Base-by-base conservation (phyloP, 352 stramenopile species). In the Pythium volutum region DNA sequence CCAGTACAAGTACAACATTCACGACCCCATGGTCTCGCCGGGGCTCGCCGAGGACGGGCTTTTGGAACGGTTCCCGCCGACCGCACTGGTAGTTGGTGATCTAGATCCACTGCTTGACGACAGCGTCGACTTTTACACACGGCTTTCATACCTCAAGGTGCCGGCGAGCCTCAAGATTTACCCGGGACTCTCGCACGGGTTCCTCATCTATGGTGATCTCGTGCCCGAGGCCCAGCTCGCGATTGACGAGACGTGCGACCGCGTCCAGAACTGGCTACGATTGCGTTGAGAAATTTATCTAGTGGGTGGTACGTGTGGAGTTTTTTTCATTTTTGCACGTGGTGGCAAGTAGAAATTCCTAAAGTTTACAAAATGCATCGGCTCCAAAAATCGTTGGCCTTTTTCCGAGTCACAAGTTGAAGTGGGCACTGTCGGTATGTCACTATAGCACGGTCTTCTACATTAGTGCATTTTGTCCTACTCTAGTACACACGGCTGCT, bases 61-160 rank as follows among this genome's bases (percentile, higher is more conserved):
- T 26, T 70, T 96, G 12, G 62, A 75, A 27, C 79, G 86, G 43
- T 95, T 96, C 31, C 88, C 88, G 33, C 81, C 83, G 2, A 96
- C 88, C 2, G 76, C 79, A 36, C 75, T 96, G 16, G 73, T 91
- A n/a, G 85, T 95, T 4, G 88, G 88, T 22, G 88, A 93, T 53
- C 56, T 95, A 42, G 88, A 96, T 47, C 88, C 87, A 31, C 60
- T 96, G 36, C 67, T 96, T 50, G 88, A 96, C 55, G 88, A 96
- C 62, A 92, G 79, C 25, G 84, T 96, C n/a, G 88, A 96, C 64
- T 96, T 96, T 64, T 89, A 95, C 65, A 95, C 85, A 27, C 81
- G 88, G 1, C 69, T 96, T 9, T 84, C 81, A 36, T 84, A 88
- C 54, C 57, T 96, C 8, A 76, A 89, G 16, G 87, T 96, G 22